Evolutionary conservation across 2,329 filamentous ascomycete genomes (phyloP).

Genomic region (Lizonia empirigonia): DNA sequence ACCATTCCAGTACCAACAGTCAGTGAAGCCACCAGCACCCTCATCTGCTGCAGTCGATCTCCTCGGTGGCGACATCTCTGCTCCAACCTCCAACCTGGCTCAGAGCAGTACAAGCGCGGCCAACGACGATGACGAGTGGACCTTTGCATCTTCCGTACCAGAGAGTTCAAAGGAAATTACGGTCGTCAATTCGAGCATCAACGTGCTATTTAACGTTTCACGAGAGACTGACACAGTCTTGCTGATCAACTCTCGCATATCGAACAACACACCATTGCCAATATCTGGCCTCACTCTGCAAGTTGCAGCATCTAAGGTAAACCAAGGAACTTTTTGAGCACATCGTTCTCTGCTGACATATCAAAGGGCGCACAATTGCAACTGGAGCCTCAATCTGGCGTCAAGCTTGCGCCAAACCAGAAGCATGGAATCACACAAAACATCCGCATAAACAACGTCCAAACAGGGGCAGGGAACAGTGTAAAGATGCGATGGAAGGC

Average conservation of each 20-base stretch:
- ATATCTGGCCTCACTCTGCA: constrained; percentile 87
- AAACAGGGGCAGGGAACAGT: constrained; percentile 72
- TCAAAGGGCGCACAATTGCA: constrained; percentile 76
- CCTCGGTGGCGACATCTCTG: constrained; percentile 41
- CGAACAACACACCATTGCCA: constrained; percentile 74
- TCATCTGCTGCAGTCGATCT: constrained; percentile 43
- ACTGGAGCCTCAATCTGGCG: constrained; percentile 83
- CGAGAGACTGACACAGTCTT: constrained; percentile 65
- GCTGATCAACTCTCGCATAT: constrained; percentile 77
- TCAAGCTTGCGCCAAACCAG: constrained; percentile 72
- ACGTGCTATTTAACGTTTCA: constrained; percentile 74
- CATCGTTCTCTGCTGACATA: constrained; percentile 15
- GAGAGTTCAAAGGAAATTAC: constrained; percentile 68
- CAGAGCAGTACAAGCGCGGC: constrained; percentile 51
- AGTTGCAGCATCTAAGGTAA: constrained; percentile 88
- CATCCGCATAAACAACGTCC: constrained; percentile 77
- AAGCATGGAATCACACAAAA: constrained; percentile 81
- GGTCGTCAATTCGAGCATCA: constrained; percentile 72
- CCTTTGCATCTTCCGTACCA: constrained; percentile 85
- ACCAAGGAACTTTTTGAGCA: background rate
- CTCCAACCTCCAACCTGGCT: constrained; percentile 33
- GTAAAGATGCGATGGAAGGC: constrained; percentile 91
- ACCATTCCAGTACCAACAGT: constrained; percentile 57
- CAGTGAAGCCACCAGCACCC: constrained; percentile 45
- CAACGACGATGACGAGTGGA: constrained; percentile 96